Evolutionary conservation across 2,329 filamentous ascomycete genomes (phyloP).

Genomic region (Colletotrichum paranaense): DNA sequence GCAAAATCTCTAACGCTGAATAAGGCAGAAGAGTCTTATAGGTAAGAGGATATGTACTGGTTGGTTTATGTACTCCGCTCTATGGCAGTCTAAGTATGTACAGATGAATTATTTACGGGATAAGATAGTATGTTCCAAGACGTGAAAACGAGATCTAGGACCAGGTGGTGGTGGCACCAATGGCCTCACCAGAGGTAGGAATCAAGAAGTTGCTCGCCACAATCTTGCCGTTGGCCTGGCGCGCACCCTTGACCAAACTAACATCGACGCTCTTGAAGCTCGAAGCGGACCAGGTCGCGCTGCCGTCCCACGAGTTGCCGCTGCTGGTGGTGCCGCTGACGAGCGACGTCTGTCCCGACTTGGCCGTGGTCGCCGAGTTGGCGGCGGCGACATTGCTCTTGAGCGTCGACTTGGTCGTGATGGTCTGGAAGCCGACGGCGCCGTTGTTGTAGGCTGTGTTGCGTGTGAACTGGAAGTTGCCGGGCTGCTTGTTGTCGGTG

Average conservation of each 20-base stretch:
- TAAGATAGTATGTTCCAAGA: neutral
- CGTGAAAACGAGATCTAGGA: neutral
- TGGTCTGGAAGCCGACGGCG: conserved; percentile 53
- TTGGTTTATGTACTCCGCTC: conserved; percentile 22
- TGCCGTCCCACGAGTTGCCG: conserved; percentile 56
- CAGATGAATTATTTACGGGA: conserved; percentile 1
- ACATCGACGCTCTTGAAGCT: conserved; percentile 50
- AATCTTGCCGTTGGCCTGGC: conserved; percentile 52
- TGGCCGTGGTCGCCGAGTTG: conserved; percentile 40
- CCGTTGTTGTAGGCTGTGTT: conserved; percentile 60
- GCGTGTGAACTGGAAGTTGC: conserved; percentile 50
- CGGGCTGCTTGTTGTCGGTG: conserved; percentile 57
- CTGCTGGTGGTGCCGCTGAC: conserved; percentile 39
- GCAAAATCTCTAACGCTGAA: too few relatives aligned
- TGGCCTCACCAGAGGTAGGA: conserved; percentile 47
- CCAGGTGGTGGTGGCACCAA: conserved; percentile 51
- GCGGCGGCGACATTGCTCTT: conserved; percentile 52
- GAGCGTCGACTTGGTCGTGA: conserved; percentile 47
- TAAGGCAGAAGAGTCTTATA: too few relatives aligned
- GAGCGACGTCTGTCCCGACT: conserved; percentile 41
- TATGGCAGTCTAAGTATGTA: conserved; percentile 14
- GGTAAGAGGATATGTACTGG: neutral
- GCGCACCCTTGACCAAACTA: conserved; percentile 48
- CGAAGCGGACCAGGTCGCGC: conserved; percentile 42
- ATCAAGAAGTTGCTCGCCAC: conserved; percentile 54